Conservation (phyloP, 495 filamentous ascomycete genomes). For the Xylaria longipes region DNA sequence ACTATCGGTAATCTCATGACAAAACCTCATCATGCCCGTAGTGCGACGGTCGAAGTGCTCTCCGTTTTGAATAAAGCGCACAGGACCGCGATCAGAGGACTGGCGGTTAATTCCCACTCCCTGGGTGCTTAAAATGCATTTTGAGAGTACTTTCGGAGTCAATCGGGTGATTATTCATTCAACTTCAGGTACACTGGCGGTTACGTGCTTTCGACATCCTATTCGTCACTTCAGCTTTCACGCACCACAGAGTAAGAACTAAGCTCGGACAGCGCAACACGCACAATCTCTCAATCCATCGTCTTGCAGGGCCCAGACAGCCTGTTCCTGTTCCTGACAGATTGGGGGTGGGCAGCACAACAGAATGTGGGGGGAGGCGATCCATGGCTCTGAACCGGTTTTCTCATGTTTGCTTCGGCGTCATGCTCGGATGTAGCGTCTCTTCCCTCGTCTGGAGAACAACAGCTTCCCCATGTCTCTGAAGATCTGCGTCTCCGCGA, state of each 20-base stretch:
- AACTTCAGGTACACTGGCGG: neutral
- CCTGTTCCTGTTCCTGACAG: slow-evolving; percentile 23
- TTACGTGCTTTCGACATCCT: slow-evolving; percentile 16
- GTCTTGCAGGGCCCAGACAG: slow-evolving; percentile 10
- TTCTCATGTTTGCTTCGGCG: neutral
- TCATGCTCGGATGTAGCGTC: slow-evolving; percentile 13
- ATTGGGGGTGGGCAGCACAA: slow-evolving; percentile 22
- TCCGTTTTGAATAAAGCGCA: neutral
- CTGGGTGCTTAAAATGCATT: neutral
- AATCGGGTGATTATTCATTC: neutral
- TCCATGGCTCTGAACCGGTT: slow-evolving; percentile 4
- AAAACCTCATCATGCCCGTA: neutral
- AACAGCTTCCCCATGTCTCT: neutral
- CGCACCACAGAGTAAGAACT: slow-evolving; percentile 13
- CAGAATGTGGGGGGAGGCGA: slow-evolving; percentile 17
- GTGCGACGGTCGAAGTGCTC: slow-evolving; percentile 2
- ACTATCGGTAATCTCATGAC: neutral
- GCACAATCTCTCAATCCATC: slow-evolving; percentile 4
- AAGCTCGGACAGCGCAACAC: slow-evolving; percentile 7
- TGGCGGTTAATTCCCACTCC: slow-evolving; percentile 4
- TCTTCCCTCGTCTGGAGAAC: neutral
- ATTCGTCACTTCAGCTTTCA: slow-evolving; percentile 19
- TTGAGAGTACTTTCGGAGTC: neutral
- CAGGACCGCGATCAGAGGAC: slow-evolving; percentile 1
- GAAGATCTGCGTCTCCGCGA: slow-evolving; percentile 16